Base-by-base conservation (phyloP, 208 protist species). In the Vickermania spadyakhi region DNA sequence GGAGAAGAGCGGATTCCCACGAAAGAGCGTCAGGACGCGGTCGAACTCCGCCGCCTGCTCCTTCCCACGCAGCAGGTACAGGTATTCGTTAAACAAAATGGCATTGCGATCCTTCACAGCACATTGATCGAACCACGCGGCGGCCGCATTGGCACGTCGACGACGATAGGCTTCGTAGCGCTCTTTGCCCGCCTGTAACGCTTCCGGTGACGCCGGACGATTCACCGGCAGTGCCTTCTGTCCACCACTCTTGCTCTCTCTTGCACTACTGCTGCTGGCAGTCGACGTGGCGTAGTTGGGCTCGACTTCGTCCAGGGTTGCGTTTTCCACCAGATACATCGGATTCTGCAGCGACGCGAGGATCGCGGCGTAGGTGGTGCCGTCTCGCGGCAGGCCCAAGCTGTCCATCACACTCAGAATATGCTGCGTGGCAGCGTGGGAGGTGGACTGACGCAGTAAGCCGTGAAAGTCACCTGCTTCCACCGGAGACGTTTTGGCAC, bases 381-480 rank as follows among this genome's bases (percentile, higher is more conserved):
- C 56, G 26, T 75, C 72, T 42, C 56, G 64, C 22, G 58, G 25
- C 22, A 88, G 55, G 30, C 62, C 59, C 3, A 81, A 49, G 54
- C 86, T 87, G 22, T 77, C 66, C 81, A 94, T 94, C 74, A 88
- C 77, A 13, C 53, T 31, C 2, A 91, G 52, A 2, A 91, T 62
- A 18, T 75, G 79, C 3, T 61, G 22, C 13, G 81, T 84, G 1
- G 51, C 52, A 21, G 73, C 68, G 2, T 72, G 60, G 7, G 69
- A 77, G 56, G 55, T 68, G 4, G 77, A 66, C n/a, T 66, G 64
- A 3, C 83, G 78, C 7, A 91, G 67, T 18, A 94, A 62, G 31
- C 83, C 74, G 60, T 67, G 70, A 62, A 91, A 94, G 62, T 94
- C 87, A 5, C 84, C 81, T n/a, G 90, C 81, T n/a, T 56, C 56